Evolutionary conservation across 2,329 filamentous ascomycete species (phyloP), one percentile per base, ranked within the genome.

Genomic region (Arthrobotrys sphaeroides): DNA sequence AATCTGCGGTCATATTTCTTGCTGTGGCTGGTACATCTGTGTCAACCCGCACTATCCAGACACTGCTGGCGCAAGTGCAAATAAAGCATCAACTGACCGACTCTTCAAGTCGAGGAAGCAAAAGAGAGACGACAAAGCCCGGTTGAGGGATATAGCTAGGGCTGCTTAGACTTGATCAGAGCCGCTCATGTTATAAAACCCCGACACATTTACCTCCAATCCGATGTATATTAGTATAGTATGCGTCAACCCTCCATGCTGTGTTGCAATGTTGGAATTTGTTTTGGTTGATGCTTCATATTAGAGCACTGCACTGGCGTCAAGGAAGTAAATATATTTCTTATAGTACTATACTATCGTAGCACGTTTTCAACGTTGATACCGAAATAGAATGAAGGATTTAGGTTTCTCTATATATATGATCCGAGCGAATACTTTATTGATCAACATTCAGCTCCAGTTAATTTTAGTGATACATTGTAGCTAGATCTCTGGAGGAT

Each of bases 1-100:
- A 33, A 20, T 74, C 10, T 74, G 70, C n/a, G 70, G 62, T 16
- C 26, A 38, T 6, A 36, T 74, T 3, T 18, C 53, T 9, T 74
- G 62, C 24, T 67, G 51, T 26, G 38, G 53, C 7, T 43, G 36
- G 10, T 53, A 43, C 40, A 62, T 74, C 13, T 74, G 67, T 38
- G 40, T 72, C 12, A 40, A 31, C n/a, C 67, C 67, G 3, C 66
- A 70, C 24, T 36, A 47, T 18, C 42, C 51, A n/a, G 45, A 45
- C 5, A 7, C 36, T 6, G 55, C 9, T 5, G 62, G 70, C 12
- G 53, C 28, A 12, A 62, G 62, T 28, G 24, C 12, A 3, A 64
- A 62, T 33, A 22, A 28, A 18, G 45, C 24, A 42, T 24, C 70
- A 10, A 9, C 55, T 7, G 43, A 33, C 2, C 45, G 70, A 16